Evolutionary conservation across 2,329 filamentous ascomycete genomes (phyloP), one percentile per base, ranked within the genome.

Genomic region (Dothistroma septosporum): DNA sequence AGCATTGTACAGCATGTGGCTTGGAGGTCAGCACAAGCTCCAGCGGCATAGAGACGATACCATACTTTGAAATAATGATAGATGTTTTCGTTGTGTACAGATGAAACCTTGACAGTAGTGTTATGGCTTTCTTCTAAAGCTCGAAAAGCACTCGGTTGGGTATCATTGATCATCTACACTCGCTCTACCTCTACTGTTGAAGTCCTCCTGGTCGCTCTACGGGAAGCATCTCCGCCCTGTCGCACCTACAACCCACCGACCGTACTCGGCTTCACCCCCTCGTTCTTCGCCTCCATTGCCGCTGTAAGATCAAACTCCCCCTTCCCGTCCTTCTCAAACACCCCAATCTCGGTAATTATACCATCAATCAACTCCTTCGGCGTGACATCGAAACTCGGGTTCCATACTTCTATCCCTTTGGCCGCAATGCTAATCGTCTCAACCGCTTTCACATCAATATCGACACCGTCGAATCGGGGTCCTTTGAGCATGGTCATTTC

Each of bases 381-480:
- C 10, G 94, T 99, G 35, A 99, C 90, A 72, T 99, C 94, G 73
- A 99, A 99, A 0, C 92, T 90, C 33, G 94, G 94, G 74, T 99
- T 99, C 92, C 94, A 99, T 9, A 97, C 92, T 46, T 84, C 80
- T 64, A 97, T 92, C 1, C 86, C 85, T 71, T 83, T 79, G 5
- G 86, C 85, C 33, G 93, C 93, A 55, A 91, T 93, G 47, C 89
- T 91, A 33, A 97, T 85, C 12, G 88, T 85, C 59, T 87, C 88
- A 19, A 86, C 86, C 55, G 80, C 80, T 53, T 76, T 80, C 22
- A 85, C 76, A 66, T 91, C 90, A 0, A 93, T 79, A 4, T 77
- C 82, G 0, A 87, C 87, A 19, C 72, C 73, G 1, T 83, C 76
- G 44, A 81, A 85, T 14, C 89, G 80, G 0, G 91, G 90, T 1